phyloP scores from a whole-genome alignment of 106 monocot species.

The Gastrodia elata region DNA sequence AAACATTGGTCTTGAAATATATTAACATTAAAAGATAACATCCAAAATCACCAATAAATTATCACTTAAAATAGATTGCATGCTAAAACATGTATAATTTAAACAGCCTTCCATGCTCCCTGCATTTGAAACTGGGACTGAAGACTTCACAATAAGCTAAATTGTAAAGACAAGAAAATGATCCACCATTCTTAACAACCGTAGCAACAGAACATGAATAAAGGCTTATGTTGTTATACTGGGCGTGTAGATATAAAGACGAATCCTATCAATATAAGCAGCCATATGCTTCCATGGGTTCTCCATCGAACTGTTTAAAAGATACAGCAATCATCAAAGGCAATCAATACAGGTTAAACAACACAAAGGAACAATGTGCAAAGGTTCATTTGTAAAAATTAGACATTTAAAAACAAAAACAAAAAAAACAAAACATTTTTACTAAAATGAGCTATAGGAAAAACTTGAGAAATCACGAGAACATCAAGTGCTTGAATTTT shows the following conservation, averaged over 20 bases:
- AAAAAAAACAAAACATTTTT: too few relatives aligned
- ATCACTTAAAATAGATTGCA: background rate
- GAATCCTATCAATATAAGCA: background rate
- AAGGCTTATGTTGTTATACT: background rate
- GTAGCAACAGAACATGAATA: constrained; percentile 1
- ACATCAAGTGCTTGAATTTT: too few relatives aligned
- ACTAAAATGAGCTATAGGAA: too few relatives aligned
- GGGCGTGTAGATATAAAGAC: background rate
- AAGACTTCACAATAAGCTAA: background rate
- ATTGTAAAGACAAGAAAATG: background rate
- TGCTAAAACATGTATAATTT: background rate
- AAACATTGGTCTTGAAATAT: background rate
- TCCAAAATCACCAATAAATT: background rate
- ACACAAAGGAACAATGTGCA: background rate
- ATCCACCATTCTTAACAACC: background rate
- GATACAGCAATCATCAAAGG: background rate
- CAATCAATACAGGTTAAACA: background rate
- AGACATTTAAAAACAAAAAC: too few relatives aligned
- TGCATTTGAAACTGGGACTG: background rate
- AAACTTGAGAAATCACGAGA: too few relatives aligned
- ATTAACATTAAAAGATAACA: background rate
- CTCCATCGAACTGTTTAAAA: background rate
- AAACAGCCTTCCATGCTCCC: constrained; percentile 5
- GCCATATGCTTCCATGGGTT: background rate
- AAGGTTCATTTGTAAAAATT: too few relatives aligned